A percentile compares a stretch with the other conserved stretches of the same genome.
Evolutionary conservation across 192 early-diverging fungal genomes (phyloP).

Genomic region (Umbelopsis sp.): DNA sequence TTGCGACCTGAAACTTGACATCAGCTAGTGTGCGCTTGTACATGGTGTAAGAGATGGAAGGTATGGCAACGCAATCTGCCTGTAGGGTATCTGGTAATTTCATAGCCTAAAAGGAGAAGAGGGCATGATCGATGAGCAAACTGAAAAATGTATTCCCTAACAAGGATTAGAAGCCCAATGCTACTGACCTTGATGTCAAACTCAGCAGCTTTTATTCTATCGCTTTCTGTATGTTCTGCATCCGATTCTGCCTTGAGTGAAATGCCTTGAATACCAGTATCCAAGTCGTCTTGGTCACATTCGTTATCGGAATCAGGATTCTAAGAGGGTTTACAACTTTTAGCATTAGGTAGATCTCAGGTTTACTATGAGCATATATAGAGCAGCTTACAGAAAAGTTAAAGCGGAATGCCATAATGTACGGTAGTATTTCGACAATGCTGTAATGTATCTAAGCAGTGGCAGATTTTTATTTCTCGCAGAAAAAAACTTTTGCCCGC

Average conservation of each 20-base stretch:
- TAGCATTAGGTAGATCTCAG: neutral
- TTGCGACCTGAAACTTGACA: slow-evolving; percentile 82
- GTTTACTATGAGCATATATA: neutral
- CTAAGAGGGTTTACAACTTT: neutral
- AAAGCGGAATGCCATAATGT: slow-evolving; percentile 33
- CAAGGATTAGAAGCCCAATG: neutral
- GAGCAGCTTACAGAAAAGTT: slow-evolving; percentile 31
- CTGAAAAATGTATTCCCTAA: no score
- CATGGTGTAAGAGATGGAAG: slow-evolving; percentile 30
- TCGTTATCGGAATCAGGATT: slow-evolving; percentile 32
- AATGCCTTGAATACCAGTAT: slow-evolving; percentile 24
- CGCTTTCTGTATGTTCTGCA: neutral
- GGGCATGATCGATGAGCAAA: neutral
- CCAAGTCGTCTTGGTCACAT: slow-evolving; percentile 21
- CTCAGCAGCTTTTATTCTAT: slow-evolving; percentile 23
- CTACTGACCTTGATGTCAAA: slow-evolving; percentile 31
- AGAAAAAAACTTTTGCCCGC: neutral
- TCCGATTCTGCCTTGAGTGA: slow-evolving; percentile 4
- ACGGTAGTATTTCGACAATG: neutral
- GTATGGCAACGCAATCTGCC: slow-evolving; percentile 30
- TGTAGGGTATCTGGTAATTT: slow-evolving; percentile 29
- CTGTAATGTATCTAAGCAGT: no score
- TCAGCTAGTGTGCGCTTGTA: slow-evolving; percentile 78
- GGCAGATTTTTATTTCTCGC: no score
- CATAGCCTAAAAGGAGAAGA: slow-evolving; percentile 18